Percentiles rank a stretch among this genome's conserved stretches.
phyloP scores from a whole-genome alignment of 345 rosid genomes.

The Luvunga scandens region DNA sequence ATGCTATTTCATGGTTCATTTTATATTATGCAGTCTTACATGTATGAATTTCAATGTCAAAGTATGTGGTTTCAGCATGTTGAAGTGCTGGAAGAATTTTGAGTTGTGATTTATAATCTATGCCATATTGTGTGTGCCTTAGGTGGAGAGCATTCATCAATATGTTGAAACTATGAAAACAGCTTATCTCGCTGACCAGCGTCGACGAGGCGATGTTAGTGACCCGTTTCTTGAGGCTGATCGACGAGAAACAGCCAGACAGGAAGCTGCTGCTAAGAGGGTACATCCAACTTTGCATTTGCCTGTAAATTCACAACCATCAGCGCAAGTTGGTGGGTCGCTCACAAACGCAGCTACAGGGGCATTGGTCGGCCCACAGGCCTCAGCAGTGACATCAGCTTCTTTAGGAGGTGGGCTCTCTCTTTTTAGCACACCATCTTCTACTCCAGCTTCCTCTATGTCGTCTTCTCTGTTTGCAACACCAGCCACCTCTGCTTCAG shows the following conservation, averaged over 20 bases:
- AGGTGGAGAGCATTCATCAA: slow-evolving; percentile 94
- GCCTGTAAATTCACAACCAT: slow-evolving; percentile 67
- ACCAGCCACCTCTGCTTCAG: slow-evolving; percentile 61
- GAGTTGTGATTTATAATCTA: background rate
- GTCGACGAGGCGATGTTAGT: slow-evolving; percentile 67
- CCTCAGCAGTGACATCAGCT: slow-evolving; percentile 47
- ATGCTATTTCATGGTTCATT: background rate
- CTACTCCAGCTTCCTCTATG: slow-evolving; percentile 46
- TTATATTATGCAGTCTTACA: background rate
- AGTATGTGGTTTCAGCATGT: background rate
- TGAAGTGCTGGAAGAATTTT: background rate
- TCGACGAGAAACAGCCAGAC: slow-evolving; percentile 91
- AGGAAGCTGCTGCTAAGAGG: slow-evolving; percentile 94
- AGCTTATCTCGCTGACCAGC: slow-evolving; percentile 89
- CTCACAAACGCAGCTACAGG: slow-evolving; percentile 49
- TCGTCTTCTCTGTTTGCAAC: slow-evolving; percentile 67
- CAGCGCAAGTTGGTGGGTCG: slow-evolving; percentile 69
- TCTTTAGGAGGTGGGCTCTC: slow-evolving; percentile 72
- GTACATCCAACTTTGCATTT: slow-evolving; percentile 94
- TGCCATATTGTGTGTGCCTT: slow-evolving; percentile 8
- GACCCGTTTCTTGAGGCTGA: slow-evolving; percentile 98
- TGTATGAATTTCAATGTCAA: background rate
- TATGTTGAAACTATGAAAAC: slow-evolving; percentile 85
- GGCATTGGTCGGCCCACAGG: slow-evolving; percentile 41
- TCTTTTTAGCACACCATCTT: slow-evolving; percentile 60